Percentiles rank a stretch among this genome's conserved stretches.
Evolutionary conservation across 176 grass and related monocot genomes (phyloP).

Genomic region (Tillandsia leiboldiana): DNA sequence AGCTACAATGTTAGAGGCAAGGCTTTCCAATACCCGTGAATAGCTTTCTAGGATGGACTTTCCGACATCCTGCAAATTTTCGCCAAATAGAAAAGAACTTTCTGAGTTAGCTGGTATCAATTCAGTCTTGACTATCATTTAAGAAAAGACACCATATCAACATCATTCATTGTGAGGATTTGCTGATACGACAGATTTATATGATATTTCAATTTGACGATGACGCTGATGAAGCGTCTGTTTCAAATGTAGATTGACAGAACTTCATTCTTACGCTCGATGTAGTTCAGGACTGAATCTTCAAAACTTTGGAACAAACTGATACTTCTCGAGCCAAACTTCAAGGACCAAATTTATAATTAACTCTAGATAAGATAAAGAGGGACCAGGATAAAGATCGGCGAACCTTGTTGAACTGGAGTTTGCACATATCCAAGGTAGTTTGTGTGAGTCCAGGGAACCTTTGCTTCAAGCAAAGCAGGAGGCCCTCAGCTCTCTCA

Average conservation of each 20-base stretch:
- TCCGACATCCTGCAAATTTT: conserved; percentile 64
- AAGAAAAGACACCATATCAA: too few species aligned
- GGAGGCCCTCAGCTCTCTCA: conserved; percentile 59
- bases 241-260: too few species aligned
- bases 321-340: neutral
- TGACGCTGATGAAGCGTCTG: too few species aligned
- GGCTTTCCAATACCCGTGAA: conserved; percentile 87
- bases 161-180: too few species aligned
- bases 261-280: neutral
- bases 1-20: conserved; percentile 70
- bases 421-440: conserved; percentile 85
- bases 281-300: too few species aligned
- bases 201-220: too few species aligned
- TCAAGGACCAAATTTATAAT: neutral
- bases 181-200: too few species aligned
- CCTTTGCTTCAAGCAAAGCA: conserved; percentile 92
- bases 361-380: neutral
- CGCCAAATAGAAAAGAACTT: too few species aligned
- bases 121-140: too few species aligned
- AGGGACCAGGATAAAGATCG: neutral
- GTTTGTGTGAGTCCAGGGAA: conserved; percentile 91
- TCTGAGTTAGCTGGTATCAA: too few species aligned
- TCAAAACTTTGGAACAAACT: too few species aligned
- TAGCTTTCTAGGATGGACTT: conserved; percentile 91
- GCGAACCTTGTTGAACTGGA: conserved; percentile 85